Conservation (phyloP, 495 filamentous ascomycete genomes). For the Penicillium flavigenum region DNA sequence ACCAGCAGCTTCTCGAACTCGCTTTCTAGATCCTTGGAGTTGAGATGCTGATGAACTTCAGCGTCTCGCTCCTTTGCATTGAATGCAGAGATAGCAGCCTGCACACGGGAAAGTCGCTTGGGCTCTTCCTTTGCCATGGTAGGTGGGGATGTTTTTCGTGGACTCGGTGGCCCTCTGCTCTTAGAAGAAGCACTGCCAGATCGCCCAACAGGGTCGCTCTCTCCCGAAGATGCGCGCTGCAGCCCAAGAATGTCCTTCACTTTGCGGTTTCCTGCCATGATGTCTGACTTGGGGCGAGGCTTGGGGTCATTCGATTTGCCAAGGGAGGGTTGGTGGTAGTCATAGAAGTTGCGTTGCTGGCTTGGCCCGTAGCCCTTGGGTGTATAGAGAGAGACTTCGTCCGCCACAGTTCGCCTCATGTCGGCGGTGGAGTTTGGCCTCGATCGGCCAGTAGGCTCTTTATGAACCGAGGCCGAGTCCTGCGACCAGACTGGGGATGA, state of each 20-base stretch:
- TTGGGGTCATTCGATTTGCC: constrained; percentile 37
- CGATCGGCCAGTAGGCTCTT: constrained; percentile 31
- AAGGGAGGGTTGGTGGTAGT: constrained; percentile 56
- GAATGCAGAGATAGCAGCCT: constrained; percentile 65
- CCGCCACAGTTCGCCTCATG: constrained; percentile 45
- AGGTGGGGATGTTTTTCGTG: constrained; percentile 23
- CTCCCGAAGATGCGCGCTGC: constrained; percentile 29
- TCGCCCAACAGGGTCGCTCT: constrained; percentile 13
- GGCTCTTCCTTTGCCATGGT: constrained; percentile 26
- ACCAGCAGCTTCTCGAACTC: constrained; percentile 54
- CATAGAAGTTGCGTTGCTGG: constrained; percentile 65
- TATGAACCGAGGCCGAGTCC: constrained; percentile 54
- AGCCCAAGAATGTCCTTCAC: constrained; percentile 37
- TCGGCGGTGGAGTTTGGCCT: constrained; percentile 34
- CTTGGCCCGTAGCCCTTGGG: constrained; percentile 60
- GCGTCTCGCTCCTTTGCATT: constrained; percentile 50
- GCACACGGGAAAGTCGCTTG: constrained; percentile 54
- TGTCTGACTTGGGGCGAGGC: constrained; percentile 56
- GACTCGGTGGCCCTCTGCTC: constrained; percentile 18
- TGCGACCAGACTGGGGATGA: constrained; percentile 81
- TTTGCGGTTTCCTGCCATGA: constrained; percentile 39
- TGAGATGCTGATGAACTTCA: constrained; percentile 43
- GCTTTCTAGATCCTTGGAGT: constrained; percentile 47
- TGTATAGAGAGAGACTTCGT: constrained; percentile 63
- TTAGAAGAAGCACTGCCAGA: constrained; percentile 24